These are phyloP conservation scores for Peniophora sp. DNA, from an alignment of 1,284 basidiomycete genomes.

Conservation along the genomic window DNA sequence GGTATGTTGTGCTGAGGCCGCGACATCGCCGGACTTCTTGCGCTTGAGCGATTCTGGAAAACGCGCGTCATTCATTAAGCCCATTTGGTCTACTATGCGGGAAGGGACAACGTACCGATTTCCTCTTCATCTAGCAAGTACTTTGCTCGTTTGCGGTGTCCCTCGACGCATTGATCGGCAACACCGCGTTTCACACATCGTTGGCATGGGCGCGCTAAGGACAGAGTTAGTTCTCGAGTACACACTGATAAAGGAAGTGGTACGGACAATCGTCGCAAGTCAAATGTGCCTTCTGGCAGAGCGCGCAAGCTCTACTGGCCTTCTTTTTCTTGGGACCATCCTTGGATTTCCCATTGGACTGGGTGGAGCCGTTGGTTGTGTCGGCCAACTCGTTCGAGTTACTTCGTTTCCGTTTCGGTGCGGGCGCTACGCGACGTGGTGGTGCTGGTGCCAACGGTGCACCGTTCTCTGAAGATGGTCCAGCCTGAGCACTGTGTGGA, in stretches of 20 bases:
- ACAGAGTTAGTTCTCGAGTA: conserved; percentile 6
- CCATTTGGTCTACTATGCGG: conserved; percentile 14
- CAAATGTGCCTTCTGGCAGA: conserved; percentile 93
- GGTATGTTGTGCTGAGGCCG: background rate
- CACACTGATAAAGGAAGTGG: background rate
- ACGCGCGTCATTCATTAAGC: conserved; percentile 28
- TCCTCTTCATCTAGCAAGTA: conserved; percentile 92
- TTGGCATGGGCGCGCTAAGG: conserved; percentile 84
- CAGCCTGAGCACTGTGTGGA: background rate
- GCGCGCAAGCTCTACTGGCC: conserved; percentile 86
- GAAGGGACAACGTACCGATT: conserved; percentile 51
- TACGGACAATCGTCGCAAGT: conserved; percentile 91
- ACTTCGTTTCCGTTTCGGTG: conserved; percentile 35
- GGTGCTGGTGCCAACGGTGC: background rate
- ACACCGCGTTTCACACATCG: conserved; percentile 93
- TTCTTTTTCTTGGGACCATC: conserved; percentile 87
- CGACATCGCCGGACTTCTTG: conserved; percentile 6
- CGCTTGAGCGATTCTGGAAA: conserved; percentile 10
- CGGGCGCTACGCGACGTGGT: conserved; percentile 3
- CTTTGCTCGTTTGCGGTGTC: conserved; percentile 96
- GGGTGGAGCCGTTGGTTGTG: conserved; percentile 29
- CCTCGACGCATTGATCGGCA: conserved; percentile 84
- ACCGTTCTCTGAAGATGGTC: conserved; percentile 9
- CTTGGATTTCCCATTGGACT: conserved; percentile 28
- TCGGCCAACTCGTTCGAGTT: conserved; percentile 28